These are phyloP conservation scores for Cladosporium sp. DNA, from an alignment of 2,329 filamentous ascomycete species.

Conservation along the genomic window DNA sequence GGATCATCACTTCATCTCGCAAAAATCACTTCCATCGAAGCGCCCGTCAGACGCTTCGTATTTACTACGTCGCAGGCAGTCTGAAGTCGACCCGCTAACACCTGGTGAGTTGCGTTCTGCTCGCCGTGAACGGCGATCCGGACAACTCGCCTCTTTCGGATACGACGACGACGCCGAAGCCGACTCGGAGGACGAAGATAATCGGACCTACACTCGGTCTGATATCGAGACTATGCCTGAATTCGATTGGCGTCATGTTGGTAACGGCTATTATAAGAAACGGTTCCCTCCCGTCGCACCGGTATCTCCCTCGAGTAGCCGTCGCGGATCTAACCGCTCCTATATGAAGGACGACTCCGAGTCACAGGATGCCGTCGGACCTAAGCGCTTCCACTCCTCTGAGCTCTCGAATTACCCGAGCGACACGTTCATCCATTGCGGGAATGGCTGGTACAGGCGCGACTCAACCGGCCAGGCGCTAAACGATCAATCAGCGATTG, in stretches of 20 bases:
- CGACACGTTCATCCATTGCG: slow-evolving; percentile 18
- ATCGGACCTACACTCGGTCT: slow-evolving; percentile 14
- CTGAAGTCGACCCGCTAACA: slow-evolving; percentile 6
- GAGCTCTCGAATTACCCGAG: slow-evolving; percentile 16
- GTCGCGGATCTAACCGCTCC: slow-evolving; percentile 6
- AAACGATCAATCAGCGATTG: slow-evolving; percentile 8
- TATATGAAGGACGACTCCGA: not conserved
- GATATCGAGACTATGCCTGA: slow-evolving; percentile 17
- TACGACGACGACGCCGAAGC: slow-evolving; percentile 10
- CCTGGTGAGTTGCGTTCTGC: slow-evolving; percentile 10
- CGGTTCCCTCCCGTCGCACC: slow-evolving; percentile 6
- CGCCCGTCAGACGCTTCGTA: slow-evolving; percentile 6
- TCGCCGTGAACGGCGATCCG: slow-evolving; percentile 14
- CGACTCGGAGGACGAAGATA: slow-evolving; percentile 1
- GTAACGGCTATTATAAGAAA: slow-evolving; percentile 22
- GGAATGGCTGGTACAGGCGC: slow-evolving; percentile 20
- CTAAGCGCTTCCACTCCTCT: slow-evolving; percentile 10
- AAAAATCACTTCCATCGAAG: slow-evolving; percentile 1
- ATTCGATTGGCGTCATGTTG: slow-evolving; percentile 17
- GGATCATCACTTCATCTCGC: not conserved
- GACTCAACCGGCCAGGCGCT: not conserved
- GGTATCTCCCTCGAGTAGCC: not conserved
- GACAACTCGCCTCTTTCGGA: slow-evolving; percentile 1
- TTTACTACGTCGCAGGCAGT: slow-evolving; percentile 6
- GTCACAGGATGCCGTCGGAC: not conserved